Conservation (phyloP, 225 moss, liverwort and hornwort genomes). For the Pseudisothecium myosuroides region DNA sequence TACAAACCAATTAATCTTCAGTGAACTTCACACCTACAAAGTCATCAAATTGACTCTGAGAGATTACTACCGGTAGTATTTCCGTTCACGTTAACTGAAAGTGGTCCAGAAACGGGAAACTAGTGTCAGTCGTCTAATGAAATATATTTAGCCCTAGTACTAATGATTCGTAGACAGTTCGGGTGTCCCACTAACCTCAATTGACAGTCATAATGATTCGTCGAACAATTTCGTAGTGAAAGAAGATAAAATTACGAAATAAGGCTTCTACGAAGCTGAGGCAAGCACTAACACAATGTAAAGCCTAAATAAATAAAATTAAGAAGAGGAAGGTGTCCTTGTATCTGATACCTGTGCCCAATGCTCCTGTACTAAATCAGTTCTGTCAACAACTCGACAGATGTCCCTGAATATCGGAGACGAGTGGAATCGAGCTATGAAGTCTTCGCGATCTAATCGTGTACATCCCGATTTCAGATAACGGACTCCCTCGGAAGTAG, state of each 20-base stretch:
- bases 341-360: constrained; percentile 70
- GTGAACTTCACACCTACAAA: neutral
- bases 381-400: constrained; percentile 60
- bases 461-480: constrained; percentile 61
- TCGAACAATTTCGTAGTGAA: neutral
- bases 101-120: neutral
- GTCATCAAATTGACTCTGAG: neutral
- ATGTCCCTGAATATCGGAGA: constrained; percentile 64
- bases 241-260: neutral
- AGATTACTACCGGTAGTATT: neutral
- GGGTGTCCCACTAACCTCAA: neutral
- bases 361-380: constrained; percentile 38
- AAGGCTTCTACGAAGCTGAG: neutral
- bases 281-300: neutral
- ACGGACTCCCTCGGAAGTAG: constrained; percentile 55
- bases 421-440: constrained; percentile 46
- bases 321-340: neutral
- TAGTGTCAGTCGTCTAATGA: neutral
- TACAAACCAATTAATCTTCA: neutral
- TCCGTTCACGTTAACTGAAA: neutral
- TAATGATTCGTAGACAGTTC: neutral
- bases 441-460: constrained; percentile 39
- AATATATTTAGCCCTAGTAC: neutral
- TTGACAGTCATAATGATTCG: neutral
- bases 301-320: neutral